These are phyloP conservation scores for Solanum habrochaites DNA, from an alignment of 257 asterid genomes.

Conservation along the genomic window DNA sequence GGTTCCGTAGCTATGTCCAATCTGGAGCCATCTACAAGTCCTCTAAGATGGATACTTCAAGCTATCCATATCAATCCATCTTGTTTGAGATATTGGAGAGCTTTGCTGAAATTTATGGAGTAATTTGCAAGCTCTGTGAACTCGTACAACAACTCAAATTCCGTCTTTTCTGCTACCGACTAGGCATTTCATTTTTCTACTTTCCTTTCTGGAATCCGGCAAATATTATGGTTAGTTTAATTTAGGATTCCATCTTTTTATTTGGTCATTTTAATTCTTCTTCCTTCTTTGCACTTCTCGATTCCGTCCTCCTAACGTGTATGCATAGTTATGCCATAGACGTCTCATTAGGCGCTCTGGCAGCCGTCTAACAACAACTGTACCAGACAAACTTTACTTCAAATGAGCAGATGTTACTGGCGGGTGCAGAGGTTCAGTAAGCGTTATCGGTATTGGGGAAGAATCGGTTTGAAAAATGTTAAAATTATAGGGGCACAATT, in stretches of 20 bases:
- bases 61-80: conserved; percentile 86
- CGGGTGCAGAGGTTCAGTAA: background rate
- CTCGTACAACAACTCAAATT: background rate
- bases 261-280: background rate
- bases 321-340: background rate
- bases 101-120: conserved; percentile 11
- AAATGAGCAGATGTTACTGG: background rate
- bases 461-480: background rate
- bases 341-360: background rate
- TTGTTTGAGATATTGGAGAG: conserved; percentile 78
- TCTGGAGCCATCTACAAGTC: conserved; percentile 10
- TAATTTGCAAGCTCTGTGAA: background rate
- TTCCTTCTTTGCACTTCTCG: background rate
- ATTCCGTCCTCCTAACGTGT: background rate
- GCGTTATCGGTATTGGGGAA: background rate
- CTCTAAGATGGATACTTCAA: conserved; percentile 50
- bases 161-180: background rate
- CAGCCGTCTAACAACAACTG: background rate
- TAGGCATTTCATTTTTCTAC: background rate
- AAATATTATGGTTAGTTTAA: background rate
- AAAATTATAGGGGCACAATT: background rate
- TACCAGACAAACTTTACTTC: background rate
- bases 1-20: conserved; percentile 9
- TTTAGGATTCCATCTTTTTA: background rate
- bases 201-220: background rate